Evolutionary conservation across 2,329 filamentous ascomycete genomes (phyloP), one percentile per base, ranked within the genome.

Genomic region (Claviceps paspali): DNA sequence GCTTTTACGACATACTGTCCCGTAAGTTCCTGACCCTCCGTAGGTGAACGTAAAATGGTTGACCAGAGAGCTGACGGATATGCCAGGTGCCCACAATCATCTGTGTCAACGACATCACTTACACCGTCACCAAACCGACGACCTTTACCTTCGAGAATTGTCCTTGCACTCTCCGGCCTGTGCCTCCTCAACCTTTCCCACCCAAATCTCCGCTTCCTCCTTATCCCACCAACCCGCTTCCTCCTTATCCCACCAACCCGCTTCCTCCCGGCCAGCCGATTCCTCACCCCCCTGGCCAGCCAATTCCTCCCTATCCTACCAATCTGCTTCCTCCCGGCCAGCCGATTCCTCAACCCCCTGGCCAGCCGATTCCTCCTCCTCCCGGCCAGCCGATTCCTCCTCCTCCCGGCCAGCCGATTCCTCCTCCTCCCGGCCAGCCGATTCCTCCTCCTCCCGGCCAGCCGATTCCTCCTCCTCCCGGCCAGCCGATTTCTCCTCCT

Each of bases 121-220:
- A 63, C 49, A 67, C 60, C 21, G 62, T 56, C 41, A 63, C 58
- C 15, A 43, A 51, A 43, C 51, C 55, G 21, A 62, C 59, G 24
- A 63, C 57, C 29, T 36, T 68, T 39, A 67, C 64, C 44, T 52
- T 68, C 45, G 64, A 59, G 37, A 62, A 66, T 55, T 68, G 64
- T 46, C 64, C 64, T 38, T 67, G 63, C 49, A 63, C 61, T 26
- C 44, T n/a, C n/a, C n/a, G n/a, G n/a, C n/a, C n/a, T n/a, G n/a
- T n/a, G n/a, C n/a, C n/a, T n/a, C n/a, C n/a, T n/a, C n/a, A n/a
- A n/a, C n/a, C n/a, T n/a, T n/a, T n/a, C n/a, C n/a, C n/a, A n/a
- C n/a, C n/a, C n/a, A n/a, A n/a, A n/a, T n/a, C n/a, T n/a, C n/a
- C n/a, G n/a, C n/a, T n/a, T n/a, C n/a, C n/a, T n/a, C n/a, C n/a